Percentiles rank a stretch among this genome's conserved stretches.
phyloP scores from a whole-genome alignment of 805 yeast genomes.

The Teunomyces gatunensis region DNA sequence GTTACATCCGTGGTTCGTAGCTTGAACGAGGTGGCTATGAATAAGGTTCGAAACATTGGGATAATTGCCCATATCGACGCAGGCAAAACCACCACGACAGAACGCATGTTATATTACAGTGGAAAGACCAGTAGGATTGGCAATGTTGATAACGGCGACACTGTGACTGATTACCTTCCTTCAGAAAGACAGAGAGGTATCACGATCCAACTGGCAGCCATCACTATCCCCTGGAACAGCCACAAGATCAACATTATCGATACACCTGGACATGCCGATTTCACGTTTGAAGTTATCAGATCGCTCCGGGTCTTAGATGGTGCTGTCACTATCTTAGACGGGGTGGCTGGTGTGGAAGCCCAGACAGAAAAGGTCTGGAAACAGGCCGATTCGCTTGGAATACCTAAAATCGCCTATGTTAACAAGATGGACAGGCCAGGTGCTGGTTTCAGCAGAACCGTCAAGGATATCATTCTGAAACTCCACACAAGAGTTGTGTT shows the following conservation, averaged over 20 bases:
- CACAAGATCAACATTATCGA: slow-evolving; percentile 84
- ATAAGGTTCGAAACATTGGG: slow-evolving; percentile 77
- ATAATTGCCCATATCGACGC: slow-evolving; percentile 99
- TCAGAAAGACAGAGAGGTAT: slow-evolving; percentile 92
- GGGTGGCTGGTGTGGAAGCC: slow-evolving; percentile 97
- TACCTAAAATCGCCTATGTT: slow-evolving; percentile 78
- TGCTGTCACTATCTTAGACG: slow-evolving; percentile 88
- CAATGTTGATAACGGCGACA: slow-evolving; percentile 94
- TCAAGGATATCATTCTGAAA: slow-evolving; percentile 74
- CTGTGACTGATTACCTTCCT: slow-evolving; percentile 88
- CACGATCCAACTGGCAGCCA: slow-evolving; percentile 95
- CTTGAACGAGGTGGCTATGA: slow-evolving; percentile 27
- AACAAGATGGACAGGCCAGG: slow-evolving; percentile 98
- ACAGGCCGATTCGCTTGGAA: slow-evolving; percentile 63
- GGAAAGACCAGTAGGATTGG: slow-evolving; percentile 83
- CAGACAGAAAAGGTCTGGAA: slow-evolving; percentile 97
- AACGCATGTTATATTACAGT: slow-evolving; percentile 86
- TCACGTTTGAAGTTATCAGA: slow-evolving; percentile 89
- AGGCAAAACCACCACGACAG: slow-evolving; percentile 97
- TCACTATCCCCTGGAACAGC: slow-evolving; percentile 80
- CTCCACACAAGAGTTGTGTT: slow-evolving; percentile 71
- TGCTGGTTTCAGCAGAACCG: slow-evolving; percentile 90
- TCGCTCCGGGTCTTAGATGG: slow-evolving; percentile 92
- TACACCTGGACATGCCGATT: slow-evolving; percentile 98
- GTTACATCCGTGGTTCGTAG: background rate